Evolutionary conservation across 805 yeast species (phyloP).

Genomic region (Starmera quercuum): DNA sequence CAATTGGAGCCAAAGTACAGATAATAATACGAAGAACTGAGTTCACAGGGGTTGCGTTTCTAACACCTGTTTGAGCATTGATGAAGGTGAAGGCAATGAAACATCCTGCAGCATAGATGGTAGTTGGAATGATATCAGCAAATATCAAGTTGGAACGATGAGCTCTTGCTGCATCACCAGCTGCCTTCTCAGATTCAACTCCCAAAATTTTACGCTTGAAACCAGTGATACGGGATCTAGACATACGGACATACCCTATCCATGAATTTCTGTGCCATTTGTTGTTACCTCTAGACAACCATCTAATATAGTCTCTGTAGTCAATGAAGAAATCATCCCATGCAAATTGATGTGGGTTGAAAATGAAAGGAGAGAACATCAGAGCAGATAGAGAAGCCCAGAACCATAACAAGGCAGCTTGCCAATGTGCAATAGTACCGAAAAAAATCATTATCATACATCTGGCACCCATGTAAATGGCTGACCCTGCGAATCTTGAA

Average conservation of each 20-base stretch:
- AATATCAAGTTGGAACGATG: constrained; percentile 66
- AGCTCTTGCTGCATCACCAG: constrained; percentile 80
- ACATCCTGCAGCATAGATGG: constrained; percentile 70
- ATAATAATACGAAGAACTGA: constrained; percentile 65
- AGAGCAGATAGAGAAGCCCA: constrained; percentile 89
- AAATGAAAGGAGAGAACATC: constrained; percentile 86
- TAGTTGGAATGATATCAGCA: constrained; percentile 66
- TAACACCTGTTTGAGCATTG: constrained; percentile 83
- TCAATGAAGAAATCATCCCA: constrained; percentile 95
- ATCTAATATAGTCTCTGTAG: constrained; percentile 86
- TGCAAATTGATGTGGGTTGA: constrained; percentile 97
- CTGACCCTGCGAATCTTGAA: constrained; percentile 73
- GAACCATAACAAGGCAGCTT: constrained; percentile 91
- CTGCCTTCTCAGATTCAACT: constrained; percentile 73
- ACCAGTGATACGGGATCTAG: constrained; percentile 82
- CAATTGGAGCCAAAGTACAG: constrained; percentile 88
- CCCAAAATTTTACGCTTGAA: constrained; percentile 69
- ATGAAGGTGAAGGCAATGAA: constrained; percentile 74
- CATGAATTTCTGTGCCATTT: constrained; percentile 86
- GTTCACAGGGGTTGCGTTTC: constrained; percentile 45
- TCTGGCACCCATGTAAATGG: constrained; percentile 81
- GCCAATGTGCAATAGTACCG: constrained; percentile 80
- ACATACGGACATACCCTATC: constrained; percentile 77
- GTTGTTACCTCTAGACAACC: constrained; percentile 88
- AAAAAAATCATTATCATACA: constrained; percentile 63